A percentile compares a stretch with the other conserved stretches of the same genome.
Evolutionary conservation across 306 rosid genomes (phyloP).

Genomic region (Fagus crenata): DNA sequence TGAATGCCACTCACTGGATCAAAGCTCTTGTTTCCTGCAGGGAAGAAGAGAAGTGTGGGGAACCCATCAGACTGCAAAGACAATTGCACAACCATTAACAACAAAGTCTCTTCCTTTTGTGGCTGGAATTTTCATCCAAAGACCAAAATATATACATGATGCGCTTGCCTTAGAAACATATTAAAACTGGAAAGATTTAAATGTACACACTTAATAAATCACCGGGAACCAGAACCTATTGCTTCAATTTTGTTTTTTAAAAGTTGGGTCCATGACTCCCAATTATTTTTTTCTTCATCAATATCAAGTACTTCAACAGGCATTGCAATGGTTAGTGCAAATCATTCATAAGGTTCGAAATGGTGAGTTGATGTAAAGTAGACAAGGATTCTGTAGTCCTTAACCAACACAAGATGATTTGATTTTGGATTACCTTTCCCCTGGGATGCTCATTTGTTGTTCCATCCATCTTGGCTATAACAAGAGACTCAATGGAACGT

Average conservation of each 20-base stretch:
- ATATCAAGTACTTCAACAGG: too few species aligned
- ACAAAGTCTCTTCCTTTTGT: not conserved
- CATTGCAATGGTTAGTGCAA: too few species aligned
- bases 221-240: not conserved
- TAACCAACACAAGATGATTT: slow-evolving; percentile 8
- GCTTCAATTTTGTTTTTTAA: not conserved
- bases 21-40: slow-evolving; percentile 70
- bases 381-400: too few species aligned
- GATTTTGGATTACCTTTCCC: slow-evolving; percentile 69
- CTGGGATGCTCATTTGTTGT: slow-evolving; percentile 97
- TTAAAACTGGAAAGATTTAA: not conserved
- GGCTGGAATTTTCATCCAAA: not conserved
- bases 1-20: slow-evolving; percentile 52
- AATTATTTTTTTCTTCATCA: too few species aligned
- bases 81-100: not conserved
- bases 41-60: slow-evolving; percentile 64
- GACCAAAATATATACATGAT: not conserved
- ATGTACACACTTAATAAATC: not conserved
- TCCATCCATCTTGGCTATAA: slow-evolving; percentile 98
- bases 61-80: slow-evolving; percentile 58
- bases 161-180: not conserved
- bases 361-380: too few species aligned
- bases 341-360: too few species aligned
- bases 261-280: too few species aligned
- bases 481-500: slow-evolving; percentile 69